Base-by-base conservation (phyloP, 768 basidiomycete genomes). In the Trametes punicea region DNA sequence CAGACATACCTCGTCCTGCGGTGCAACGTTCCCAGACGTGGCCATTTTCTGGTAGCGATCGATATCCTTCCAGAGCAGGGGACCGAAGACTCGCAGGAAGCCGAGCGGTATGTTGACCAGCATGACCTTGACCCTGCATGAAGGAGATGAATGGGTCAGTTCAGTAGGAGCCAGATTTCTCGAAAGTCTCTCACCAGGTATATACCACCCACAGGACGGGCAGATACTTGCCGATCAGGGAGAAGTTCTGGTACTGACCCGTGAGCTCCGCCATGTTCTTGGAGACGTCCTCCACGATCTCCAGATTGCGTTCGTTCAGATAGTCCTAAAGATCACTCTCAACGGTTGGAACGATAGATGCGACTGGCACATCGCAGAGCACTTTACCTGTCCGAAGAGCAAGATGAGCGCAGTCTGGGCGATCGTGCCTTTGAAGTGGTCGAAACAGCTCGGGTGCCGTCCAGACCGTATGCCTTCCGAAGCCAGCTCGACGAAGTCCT, bases 331-430 rank as follows among this genome's bases (percentile, higher is more conserved):
- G 10, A n/a, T 2, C 5, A 10, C n/a, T 4, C 9, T 10, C 38
- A 47, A 13, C 18, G n/a, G 55, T 59, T 34, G n/a, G n/a, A 63
- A 55, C 18, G 16, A 16, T 23, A n/a, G n/a, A n/a, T 21, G 8
- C 27, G 7, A n/a, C 18, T 18, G 13, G 54, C 9, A 21, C 8
- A 20, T n/a, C 7, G 15, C 30, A 16, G 23, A 36, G n/a, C n/a
- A 15, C 8, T 63, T 21, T 60, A 65, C 69, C 64, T 70, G 62
- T 4, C 70, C 72, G 16, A 73, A 62, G 6, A 68, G 65, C 13
- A 71, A 55, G 9, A 65, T 59, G 9, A 69, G 55, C 63, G 71
- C 71, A 3, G 67, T 68, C 42, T 73, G 67, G 6, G 69, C 67
- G 29, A 71, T 69, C 25, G 64, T 69, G 16, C 59, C 54, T 44